Base-by-base conservation (phyloP, 768 basidiomycete genomes). In the Mrakia gelida region DNA sequence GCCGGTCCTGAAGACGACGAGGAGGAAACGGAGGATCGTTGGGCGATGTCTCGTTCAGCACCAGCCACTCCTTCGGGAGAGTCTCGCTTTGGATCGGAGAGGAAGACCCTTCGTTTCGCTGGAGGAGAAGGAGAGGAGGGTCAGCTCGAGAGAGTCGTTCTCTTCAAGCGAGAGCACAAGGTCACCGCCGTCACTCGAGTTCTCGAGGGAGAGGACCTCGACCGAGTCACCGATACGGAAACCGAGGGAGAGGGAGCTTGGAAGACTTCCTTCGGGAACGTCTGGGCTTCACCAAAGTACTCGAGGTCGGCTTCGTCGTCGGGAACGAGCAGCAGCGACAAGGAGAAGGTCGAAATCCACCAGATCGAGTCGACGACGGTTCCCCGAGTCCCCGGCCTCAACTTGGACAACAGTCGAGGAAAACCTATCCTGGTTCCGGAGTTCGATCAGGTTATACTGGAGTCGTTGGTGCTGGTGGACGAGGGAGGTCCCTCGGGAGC, bases 401-500 rank as follows among this genome's bases (percentile, higher is more conserved):
- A 78, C 67, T 45, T 78, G n/a, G 70, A 68, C 54, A 71, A 65
- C 52, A 38, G 56, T 38, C 75, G 75, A 67, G 75, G 59, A 6
- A 13, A 32, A 21, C 49, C 56, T 26, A 34, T 78, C 28, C 52
- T 70, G 18, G 73, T 75, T 32, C 73, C 77, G 52, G 83, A 83
- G 77, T 82, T 83, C 21, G 75, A 74, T n/a, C 83, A 86, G 79
- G 82, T 88, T 63, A 83, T 83, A 73, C 81, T 87, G 79, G 86
- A 87, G 81, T 82, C 83, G 32, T 81, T 88, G 56, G 83, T 83
- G 56, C 81, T 87, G 38, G 84, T 83, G 45, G 83, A 85, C 38
- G 86, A 86, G 78, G 83, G 85, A 32, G 83, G 83, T 16, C 72
- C 59, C 8, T 54, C 61, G 11, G 72, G 72, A 43, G 76, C 76